Evolutionary conservation across 495 filamentous ascomycete species (phyloP).

Genomic region (Tuber magnatum): DNA sequence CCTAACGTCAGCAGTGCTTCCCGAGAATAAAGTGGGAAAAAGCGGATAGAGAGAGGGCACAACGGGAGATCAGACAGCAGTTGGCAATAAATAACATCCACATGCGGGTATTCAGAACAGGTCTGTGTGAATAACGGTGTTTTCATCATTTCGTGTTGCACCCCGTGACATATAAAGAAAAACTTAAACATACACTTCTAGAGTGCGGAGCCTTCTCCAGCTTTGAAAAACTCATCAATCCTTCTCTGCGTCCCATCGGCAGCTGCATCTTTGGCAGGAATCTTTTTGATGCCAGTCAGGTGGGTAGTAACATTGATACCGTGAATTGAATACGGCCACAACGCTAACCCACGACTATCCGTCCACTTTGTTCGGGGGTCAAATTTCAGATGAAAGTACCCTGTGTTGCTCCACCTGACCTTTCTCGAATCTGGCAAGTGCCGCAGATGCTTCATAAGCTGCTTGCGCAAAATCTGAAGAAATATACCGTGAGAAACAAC

Average conservation of each 20-base stretch:
- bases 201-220: background rate
- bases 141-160: constrained; percentile 37
- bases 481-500: constrained; percentile 78
- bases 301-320: constrained; percentile 60
- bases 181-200: constrained; percentile 17
- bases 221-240: constrained; percentile 66
- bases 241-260: constrained; percentile 62
- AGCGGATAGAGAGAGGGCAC: background rate
- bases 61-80: constrained; percentile 61
- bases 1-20: background rate
- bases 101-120: constrained; percentile 64
- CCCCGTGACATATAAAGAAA: constrained; percentile 27
- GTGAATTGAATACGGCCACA: constrained; percentile 44
- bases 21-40: background rate
- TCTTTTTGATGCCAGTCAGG: constrained; percentile 64
- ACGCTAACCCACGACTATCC: constrained; percentile 3
- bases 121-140: constrained; percentile 62
- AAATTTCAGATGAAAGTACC: constrained; percentile 20
- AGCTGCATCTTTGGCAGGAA: constrained; percentile 67
- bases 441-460: constrained; percentile 52
- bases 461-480: constrained; percentile 58
- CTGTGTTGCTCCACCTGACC: constrained; percentile 39
- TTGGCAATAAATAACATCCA: constrained; percentile 60
- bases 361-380: constrained; percentile 9
- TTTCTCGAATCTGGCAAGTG: constrained; percentile 33